These are phyloP conservation scores for Diaporthe sp. DNA, from an alignment of 2,329 filamentous ascomycete species.

Conservation along the genomic window DNA sequence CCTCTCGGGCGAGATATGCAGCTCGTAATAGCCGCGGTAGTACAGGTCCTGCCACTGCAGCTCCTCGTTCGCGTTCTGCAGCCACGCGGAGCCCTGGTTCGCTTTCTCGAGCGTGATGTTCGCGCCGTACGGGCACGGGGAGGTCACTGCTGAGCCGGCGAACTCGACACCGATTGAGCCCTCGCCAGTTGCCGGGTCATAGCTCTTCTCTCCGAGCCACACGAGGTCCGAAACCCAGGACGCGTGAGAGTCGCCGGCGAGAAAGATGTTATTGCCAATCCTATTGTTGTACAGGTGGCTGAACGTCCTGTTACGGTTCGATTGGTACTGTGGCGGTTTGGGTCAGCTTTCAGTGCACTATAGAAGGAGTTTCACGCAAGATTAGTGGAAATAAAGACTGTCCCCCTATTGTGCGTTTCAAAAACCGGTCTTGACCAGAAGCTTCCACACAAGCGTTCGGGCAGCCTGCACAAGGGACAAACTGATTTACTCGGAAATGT, in stretches of 20 bases:
- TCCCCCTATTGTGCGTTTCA: neutral
- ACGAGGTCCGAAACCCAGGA: conserved; percentile 73
- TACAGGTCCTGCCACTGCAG: conserved; percentile 82
- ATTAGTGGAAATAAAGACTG: conserved; percentile 41
- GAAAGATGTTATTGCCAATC: conserved; percentile 80
- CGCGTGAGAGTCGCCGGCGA: conserved; percentile 78
- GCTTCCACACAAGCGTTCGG: neutral
- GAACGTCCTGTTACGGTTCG: conserved; percentile 80
- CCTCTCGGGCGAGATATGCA: conserved; percentile 69
- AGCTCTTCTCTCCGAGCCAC: conserved; percentile 68
- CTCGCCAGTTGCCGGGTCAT: conserved; percentile 66
- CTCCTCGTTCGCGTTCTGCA: conserved; percentile 69
- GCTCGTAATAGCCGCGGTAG: conserved; percentile 80
- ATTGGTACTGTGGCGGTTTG: conserved; percentile 60
- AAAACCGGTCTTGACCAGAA: no score
- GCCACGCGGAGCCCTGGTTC: conserved; percentile 60
- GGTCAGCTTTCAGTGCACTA: neutral
- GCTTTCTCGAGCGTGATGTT: conserved; percentile 68
- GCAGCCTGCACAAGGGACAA: neutral
- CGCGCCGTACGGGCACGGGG: conserved; percentile 69
- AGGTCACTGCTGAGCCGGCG: conserved; percentile 77
- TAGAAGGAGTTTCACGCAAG: neutral
- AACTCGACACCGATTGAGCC: conserved; percentile 75
- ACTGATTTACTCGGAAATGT: neutral
- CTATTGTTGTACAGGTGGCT: conserved; percentile 75